These are phyloP conservation scores for Podospora comata DNA, from an alignment of 495 filamentous ascomycete genomes.

Conservation along the genomic window DNA sequence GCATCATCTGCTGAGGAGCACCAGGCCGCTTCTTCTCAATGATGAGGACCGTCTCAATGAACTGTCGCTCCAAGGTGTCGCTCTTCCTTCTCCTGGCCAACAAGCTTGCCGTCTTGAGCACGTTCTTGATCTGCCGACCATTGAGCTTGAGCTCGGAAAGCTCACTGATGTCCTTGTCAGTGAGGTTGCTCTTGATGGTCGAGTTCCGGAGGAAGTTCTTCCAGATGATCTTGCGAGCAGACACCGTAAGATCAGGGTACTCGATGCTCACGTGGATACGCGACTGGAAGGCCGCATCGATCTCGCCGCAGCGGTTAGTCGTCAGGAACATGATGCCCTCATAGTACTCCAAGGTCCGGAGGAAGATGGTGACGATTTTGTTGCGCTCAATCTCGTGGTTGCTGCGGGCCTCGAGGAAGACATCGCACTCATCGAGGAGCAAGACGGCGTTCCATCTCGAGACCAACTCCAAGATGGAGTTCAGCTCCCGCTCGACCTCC, in stretches of 20 bases:
- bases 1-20: constrained; percentile 26
- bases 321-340: constrained; percentile 62
- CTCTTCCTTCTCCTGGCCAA: constrained; percentile 33
- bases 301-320: constrained; percentile 46
- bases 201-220: constrained; percentile 29
- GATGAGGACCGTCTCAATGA: constrained; percentile 30
- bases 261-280: constrained; percentile 51
- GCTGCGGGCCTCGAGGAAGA: constrained; percentile 60
- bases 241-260: constrained; percentile 43
- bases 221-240: constrained; percentile 34
- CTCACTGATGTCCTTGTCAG: constrained; percentile 32
- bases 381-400: constrained; percentile 54
- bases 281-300: constrained; percentile 52
- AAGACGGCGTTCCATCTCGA: constrained; percentile 53
- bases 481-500: constrained; percentile 50
- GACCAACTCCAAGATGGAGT: constrained; percentile 49
- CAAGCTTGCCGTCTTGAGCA: constrained; percentile 47
- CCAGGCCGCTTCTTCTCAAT: constrained; percentile 35
- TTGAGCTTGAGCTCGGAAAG: constrained; percentile 40
- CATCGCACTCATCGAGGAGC: constrained; percentile 65
- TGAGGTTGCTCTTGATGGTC: constrained; percentile 27
- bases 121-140: constrained; percentile 51
- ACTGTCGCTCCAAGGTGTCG: constrained; percentile 28
- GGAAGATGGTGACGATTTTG: constrained; percentile 54
- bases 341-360: constrained; percentile 53